phyloP scores from a whole-genome alignment of 1,284 basidiomycete genomes.

The Phenoliferia sp. region DNA sequence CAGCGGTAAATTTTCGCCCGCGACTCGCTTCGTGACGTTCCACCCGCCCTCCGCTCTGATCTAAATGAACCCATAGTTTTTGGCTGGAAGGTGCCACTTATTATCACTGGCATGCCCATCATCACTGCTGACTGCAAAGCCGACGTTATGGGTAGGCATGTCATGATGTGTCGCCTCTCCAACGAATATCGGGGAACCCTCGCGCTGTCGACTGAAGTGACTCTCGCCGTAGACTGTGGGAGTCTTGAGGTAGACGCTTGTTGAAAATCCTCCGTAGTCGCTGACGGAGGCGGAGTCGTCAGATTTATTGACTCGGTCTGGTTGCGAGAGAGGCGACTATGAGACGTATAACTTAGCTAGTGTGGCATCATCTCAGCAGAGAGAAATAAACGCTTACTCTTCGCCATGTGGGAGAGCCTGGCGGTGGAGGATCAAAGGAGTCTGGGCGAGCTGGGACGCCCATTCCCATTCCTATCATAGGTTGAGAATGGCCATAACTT shows the following conservation, averaged over 20 bases:
- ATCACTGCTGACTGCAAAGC: neutral
- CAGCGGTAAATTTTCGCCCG: too few relatives aligned
- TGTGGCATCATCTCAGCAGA: neutral
- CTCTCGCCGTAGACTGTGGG: neutral
- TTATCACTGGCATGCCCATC: neutral
- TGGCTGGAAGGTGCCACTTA: neutral
- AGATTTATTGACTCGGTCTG: neutral
- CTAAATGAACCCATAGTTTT: neutral
- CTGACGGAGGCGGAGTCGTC: neutral
- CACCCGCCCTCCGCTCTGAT: too few relatives aligned
- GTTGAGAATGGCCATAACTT: neutral
- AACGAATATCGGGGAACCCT: neutral
- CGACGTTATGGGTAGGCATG: neutral
- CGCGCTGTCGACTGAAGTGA: neutral
- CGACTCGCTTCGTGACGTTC: too few relatives aligned
- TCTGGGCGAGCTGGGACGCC: neutral
- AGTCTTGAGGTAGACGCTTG: neutral
- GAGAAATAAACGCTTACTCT: neutral
- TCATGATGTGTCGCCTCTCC: neutral
- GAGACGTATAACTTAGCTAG: neutral
- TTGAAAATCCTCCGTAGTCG: neutral
- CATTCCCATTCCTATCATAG: neutral
- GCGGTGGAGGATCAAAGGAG: neutral
- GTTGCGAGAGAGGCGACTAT: neutral
- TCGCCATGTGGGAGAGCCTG: neutral